Evolutionary conservation across 176 grass and related monocot species (phyloP).

Genomic region (Phoenix roebelenii): DNA sequence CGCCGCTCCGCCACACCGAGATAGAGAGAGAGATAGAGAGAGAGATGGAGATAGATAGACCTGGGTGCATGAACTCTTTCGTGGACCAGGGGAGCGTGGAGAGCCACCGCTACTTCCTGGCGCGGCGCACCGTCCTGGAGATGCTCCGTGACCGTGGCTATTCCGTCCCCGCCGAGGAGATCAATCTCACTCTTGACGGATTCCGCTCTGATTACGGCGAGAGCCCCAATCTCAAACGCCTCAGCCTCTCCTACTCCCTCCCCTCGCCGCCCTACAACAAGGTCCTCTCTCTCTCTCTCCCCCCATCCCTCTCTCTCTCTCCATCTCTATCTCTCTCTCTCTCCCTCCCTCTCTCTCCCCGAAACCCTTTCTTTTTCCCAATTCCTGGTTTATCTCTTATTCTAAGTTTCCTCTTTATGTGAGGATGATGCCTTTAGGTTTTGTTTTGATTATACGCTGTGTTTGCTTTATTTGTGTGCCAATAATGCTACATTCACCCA

Average conservation of each 20-base stretch:
- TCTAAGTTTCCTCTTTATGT: neutral
- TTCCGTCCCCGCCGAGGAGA: constrained; percentile 30
- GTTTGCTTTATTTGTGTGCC: no score
- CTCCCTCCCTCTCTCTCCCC: neutral
- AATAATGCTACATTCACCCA: no score
- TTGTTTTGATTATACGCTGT: neutral
- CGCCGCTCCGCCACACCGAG: no score
- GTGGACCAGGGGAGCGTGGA: constrained; percentile 46
- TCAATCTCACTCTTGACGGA: constrained; percentile 50
- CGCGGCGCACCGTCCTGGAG: constrained; percentile 69
- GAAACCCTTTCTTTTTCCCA: neutral
- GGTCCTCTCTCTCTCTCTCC: constrained; percentile 21
- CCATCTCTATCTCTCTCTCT: no score
- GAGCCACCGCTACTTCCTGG: constrained; percentile 71
- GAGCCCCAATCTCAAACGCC: constrained; percentile 33
- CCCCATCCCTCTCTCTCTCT: no score
- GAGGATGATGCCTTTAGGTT: neutral
- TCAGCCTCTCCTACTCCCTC: constrained; percentile 40
- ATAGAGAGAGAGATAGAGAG: neutral
- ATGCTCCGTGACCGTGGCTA: constrained; percentile 85
- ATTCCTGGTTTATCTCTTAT: neutral
- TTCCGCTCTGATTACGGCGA: constrained; percentile 61
- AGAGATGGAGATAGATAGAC: neutral
- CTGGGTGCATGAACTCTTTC: constrained; percentile 47
- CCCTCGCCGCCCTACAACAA: constrained; percentile 40